A percentile compares a stretch with the other conserved stretches of the same genome.
Evolutionary conservation across 2,329 filamentous ascomycete species (phyloP).

Genomic region (Penicillium sp.): DNA sequence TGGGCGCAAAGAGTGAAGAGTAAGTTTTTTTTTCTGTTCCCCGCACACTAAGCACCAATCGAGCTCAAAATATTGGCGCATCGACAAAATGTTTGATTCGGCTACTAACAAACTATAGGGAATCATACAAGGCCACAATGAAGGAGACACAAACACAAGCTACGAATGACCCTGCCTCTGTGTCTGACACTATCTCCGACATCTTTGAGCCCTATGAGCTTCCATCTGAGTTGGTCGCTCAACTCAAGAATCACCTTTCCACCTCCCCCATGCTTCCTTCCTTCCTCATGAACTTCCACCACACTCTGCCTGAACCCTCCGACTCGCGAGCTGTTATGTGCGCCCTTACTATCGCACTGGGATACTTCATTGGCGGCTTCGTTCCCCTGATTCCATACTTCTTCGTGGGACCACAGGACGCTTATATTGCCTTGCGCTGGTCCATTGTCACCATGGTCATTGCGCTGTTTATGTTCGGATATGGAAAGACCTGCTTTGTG

Average conservation of each 20-base stretch:
- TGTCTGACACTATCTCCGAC: constrained; percentile 35
- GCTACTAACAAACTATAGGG: constrained; percentile 22
- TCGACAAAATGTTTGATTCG: not conserved
- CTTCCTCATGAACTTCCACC: constrained; percentile 46
- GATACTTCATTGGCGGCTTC: constrained; percentile 47
- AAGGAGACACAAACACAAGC: constrained; percentile 38
- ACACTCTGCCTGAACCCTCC: constrained; percentile 41
- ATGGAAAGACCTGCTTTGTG: constrained; percentile 49
- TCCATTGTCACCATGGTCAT: constrained; percentile 56
- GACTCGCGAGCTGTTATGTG: constrained; percentile 40
- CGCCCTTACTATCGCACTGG: constrained; percentile 42
- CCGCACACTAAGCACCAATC: not conserved
- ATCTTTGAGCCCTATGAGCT: constrained; percentile 44
- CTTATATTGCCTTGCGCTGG: constrained; percentile 70
- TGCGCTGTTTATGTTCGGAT: constrained; percentile 54
- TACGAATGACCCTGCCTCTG: constrained; percentile 31
- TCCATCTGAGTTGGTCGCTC: constrained; percentile 35
- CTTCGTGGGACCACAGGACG: constrained; percentile 71
- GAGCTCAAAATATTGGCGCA: no score
- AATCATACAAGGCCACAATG: constrained; percentile 42
- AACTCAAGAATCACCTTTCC: constrained; percentile 39
- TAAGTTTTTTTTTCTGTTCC: constrained; percentile 19
- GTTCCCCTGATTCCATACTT: constrained; percentile 58
- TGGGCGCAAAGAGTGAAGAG: constrained; percentile 59
- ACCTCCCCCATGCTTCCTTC: constrained; percentile 38